These are phyloP conservation scores for Aspergillus sp. DNA, from an alignment of 2,329 filamentous ascomycete genomes.

Conservation along the genomic window DNA sequence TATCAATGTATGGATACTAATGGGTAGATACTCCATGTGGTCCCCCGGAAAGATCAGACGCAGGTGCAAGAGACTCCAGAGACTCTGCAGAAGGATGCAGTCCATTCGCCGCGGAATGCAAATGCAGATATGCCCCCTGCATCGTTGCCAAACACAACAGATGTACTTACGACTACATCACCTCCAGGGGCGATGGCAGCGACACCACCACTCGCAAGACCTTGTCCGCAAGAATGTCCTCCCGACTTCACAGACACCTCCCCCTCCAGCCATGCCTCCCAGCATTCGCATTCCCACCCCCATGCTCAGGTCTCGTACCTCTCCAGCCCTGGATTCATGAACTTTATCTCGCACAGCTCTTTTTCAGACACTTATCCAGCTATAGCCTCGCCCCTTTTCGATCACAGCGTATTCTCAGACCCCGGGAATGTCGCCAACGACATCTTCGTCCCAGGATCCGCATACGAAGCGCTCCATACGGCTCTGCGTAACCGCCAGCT, in stretches of 20 bases:
- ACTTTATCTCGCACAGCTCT: background rate
- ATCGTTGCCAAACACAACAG: no score
- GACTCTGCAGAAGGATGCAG: no score
- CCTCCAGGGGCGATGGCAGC: background rate
- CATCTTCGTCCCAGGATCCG: conserved; percentile 42
- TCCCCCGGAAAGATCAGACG: background rate
- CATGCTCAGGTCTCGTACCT: background rate
- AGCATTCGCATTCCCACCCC: no score
- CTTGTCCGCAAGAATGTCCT: no score
- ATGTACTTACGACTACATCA: background rate
- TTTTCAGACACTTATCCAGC: conserved; percentile 7
- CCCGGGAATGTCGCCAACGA: conserved; percentile 36
- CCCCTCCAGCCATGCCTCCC: background rate
- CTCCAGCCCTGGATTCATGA: background rate
- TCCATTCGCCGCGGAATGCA: no score
- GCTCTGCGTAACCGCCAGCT: conserved; percentile 40
- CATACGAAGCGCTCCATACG: conserved; percentile 41
- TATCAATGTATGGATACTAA: background rate
- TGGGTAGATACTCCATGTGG: conserved; percentile 16
- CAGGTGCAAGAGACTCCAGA: background rate
- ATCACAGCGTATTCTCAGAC: conserved; percentile 18
- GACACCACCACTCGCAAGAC: background rate
- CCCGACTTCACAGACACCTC: background rate
- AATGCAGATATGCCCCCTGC: no score
- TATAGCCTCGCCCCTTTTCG: conserved; percentile 16